Evolutionary conservation across 768 basidiomycete genomes (phyloP).

Genomic region (Crucibulum laeve): DNA sequence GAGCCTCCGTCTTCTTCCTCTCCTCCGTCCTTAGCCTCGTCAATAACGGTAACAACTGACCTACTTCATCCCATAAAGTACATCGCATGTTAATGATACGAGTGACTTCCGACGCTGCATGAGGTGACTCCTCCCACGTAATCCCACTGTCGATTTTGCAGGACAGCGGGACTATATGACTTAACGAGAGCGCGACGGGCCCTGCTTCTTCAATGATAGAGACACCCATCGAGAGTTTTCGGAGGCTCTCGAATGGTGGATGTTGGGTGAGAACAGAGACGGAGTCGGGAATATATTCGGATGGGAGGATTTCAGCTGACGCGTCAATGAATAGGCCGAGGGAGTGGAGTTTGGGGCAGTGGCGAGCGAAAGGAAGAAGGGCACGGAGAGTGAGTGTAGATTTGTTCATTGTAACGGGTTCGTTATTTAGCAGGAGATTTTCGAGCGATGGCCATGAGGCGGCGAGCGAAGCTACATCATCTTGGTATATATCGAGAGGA

Average conservation of each 20-base stretch:
- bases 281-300: constrained; percentile 12
- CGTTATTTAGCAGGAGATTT: constrained; percentile 39
- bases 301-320: constrained; percentile 15
- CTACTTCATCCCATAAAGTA: constrained; percentile 38
- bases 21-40: constrained; percentile 41
- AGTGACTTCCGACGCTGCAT: constrained; percentile 4
- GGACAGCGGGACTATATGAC: constrained; percentile 36
- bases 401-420: constrained; percentile 29
- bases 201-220: constrained; percentile 40
- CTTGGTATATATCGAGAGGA: constrained; percentile 31
- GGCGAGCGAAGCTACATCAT: constrained; percentile 43
- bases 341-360: constrained; percentile 34
- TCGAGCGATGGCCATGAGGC: constrained; percentile 40
- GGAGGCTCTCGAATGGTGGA: constrained; percentile 25
- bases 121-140: constrained; percentile 35
- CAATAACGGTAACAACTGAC: constrained; percentile 37
- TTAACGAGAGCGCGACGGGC: constrained; percentile 47
- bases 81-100: constrained; percentile 16
- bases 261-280: constrained; percentile 10
- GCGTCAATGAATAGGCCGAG: constrained; percentile 40
- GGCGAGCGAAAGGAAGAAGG: constrained; percentile 34
- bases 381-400: constrained; percentile 31
- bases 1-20: constrained; percentile 25
- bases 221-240: constrained; percentile 43
- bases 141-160: constrained; percentile 42